Conservation (phyloP, 345 rosid species). For the Melastoma malabathricum region DNA sequence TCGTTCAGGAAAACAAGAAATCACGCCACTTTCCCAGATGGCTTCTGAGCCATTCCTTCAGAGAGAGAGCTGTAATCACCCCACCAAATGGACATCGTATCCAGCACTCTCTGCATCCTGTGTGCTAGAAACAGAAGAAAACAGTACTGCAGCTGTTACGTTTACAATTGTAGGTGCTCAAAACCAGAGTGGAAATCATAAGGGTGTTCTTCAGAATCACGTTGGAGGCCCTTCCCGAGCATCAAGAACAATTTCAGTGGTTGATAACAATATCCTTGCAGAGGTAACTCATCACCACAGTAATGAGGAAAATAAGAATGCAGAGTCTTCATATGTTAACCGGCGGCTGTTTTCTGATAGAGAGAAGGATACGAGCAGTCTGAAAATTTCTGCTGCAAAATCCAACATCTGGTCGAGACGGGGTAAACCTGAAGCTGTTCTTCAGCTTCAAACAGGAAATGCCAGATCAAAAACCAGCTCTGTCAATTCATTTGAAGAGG, state of each 20-base stretch:
- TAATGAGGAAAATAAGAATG: conserved; percentile 24
- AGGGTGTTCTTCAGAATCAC: background rate
- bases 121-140: background rate
- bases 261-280: conserved; percentile 4
- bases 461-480: conserved; percentile 23
- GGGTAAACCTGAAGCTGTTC: conserved; percentile 45
- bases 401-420: conserved; percentile 64
- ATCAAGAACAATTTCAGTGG: conserved; percentile 1
- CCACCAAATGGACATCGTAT: background rate
- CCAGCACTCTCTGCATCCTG: background rate
- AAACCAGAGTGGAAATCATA: conserved; percentile 3
- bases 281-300: conserved; percentile 8
- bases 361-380: conserved; percentile 23
- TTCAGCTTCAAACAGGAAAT: conserved; percentile 44
- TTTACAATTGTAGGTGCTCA: background rate
- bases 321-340: conserved; percentile 15
- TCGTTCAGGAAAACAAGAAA: conserved; percentile 10
- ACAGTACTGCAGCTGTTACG: conserved; percentile 4
- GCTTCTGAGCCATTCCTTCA: background rate
- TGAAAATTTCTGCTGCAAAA: conserved; percentile 17
- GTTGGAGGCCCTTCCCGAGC: background rate
- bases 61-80: background rate
- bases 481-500: conserved; percentile 21
- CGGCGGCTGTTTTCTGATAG: conserved; percentile 12
- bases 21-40: background rate